Evolutionary conservation across 2,329 filamentous ascomycete genomes (phyloP).

Genomic region (Neobulgaria alba): DNA sequence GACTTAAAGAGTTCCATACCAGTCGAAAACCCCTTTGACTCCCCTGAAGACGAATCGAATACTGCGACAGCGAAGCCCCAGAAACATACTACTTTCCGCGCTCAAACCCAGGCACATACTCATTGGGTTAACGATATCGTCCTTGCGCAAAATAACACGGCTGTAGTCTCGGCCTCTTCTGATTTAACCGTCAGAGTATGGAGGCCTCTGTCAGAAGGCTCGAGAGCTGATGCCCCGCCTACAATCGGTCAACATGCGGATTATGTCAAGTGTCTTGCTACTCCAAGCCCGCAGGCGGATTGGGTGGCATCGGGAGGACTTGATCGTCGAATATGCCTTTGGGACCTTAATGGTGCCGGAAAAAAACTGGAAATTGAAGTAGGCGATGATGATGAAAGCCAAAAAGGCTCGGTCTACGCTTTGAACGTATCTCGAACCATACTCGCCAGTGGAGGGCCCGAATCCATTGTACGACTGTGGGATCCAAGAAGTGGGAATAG

Average conservation of each 20-base stretch:
- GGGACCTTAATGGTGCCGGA: constrained; percentile 84
- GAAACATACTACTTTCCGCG: constrained; percentile 45
- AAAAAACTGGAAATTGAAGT: constrained; percentile 83
- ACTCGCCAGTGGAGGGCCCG: constrained; percentile 85
- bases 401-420: constrained; percentile 94
- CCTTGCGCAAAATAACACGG: constrained; percentile 54
- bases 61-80: constrained; percentile 30
- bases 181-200: constrained; percentile 67
- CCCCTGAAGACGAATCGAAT: constrained; percentile 23
- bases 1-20: constrained; percentile 40
- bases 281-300: constrained; percentile 58
- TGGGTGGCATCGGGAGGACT: constrained; percentile 95
- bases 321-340: constrained; percentile 84
- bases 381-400: constrained; percentile 69
- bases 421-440: constrained; percentile 72
- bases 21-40: constrained; percentile 25
- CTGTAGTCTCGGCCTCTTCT: constrained; percentile 63
- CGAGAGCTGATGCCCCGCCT: constrained; percentile 55
- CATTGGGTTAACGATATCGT: constrained; percentile 73
- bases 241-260: constrained; percentile 90
- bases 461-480: constrained; percentile 88
- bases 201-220: constrained; percentile 56
- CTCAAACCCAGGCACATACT: constrained; percentile 61
- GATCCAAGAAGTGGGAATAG: constrained; percentile 81
- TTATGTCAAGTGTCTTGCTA: constrained; percentile 91